These are phyloP conservation scores for Saprolegnia parasitica DNA, from an alignment of 352 stramenopile genomes.

Conservation along the genomic window DNA sequence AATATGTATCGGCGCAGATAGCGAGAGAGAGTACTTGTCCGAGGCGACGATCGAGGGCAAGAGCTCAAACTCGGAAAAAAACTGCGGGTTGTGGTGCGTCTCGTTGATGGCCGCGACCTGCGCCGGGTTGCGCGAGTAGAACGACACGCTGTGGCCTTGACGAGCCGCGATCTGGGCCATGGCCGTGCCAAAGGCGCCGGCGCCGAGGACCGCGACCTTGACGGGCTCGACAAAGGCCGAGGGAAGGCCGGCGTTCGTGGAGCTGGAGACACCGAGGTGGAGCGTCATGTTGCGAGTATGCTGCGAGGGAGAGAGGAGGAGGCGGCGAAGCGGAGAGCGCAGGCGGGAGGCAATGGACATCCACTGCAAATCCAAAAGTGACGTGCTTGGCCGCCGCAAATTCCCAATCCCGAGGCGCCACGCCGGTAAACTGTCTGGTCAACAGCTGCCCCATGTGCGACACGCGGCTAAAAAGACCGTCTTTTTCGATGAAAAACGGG, in stretches of 20 bases:
- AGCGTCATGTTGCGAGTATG: constrained; percentile 18
- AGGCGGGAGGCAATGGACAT: constrained; percentile 5
- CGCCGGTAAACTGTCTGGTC: neutral
- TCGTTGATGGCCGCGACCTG: constrained; percentile 91
- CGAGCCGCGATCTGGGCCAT: constrained; percentile 90
- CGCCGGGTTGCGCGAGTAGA: constrained; percentile 86
- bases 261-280: constrained; percentile 25
- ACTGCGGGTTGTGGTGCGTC: constrained; percentile 84
- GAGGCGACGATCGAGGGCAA: constrained; percentile 83
- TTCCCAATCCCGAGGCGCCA: neutral
- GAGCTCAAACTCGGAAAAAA: constrained; percentile 88
- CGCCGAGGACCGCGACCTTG: constrained; percentile 87
- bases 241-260: constrained; percentile 54
- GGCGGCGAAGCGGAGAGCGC: neutral
- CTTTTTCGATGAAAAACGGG: neutral
- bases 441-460: neutral
- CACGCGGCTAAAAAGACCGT: neutral
- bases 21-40: constrained; percentile 39
- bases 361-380: constrained; percentile 17
- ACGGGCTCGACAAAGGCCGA: constrained; percentile 69
- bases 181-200: constrained; percentile 94
- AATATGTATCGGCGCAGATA: neutral
- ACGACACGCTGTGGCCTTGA: constrained; percentile 85
- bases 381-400: neutral
- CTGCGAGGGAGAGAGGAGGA: neutral